These are phyloP conservation scores for Heterobasidion occidentale DNA, from an alignment of 1,284 basidiomycete genomes.

Conservation along the genomic window DNA sequence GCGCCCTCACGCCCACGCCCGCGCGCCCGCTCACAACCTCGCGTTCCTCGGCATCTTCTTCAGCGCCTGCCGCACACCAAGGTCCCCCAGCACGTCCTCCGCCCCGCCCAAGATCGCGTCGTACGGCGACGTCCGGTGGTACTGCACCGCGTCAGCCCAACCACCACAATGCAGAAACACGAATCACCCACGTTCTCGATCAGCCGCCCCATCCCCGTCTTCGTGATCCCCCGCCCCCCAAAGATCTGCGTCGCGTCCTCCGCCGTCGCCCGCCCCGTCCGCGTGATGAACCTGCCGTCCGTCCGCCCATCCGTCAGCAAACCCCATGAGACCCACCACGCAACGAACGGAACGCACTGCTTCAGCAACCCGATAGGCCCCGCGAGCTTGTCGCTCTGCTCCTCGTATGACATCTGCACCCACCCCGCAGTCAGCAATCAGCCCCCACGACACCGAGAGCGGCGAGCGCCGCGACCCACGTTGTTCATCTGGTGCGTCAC, in stretches of 20 bases:
- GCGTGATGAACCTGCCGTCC: constrained; percentile 50
- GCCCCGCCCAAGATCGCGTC: constrained; percentile 45
- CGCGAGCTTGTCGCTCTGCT: constrained; percentile 72
- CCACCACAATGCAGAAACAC: background rate
- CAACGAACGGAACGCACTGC: constrained; percentile 36
- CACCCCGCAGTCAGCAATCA: background rate
- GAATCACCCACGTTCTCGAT: constrained; percentile 41
- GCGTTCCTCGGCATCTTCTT: constrained; percentile 50
- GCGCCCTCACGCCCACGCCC: no score
- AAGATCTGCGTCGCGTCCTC: constrained; percentile 54
- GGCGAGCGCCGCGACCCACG: constrained; percentile 32
- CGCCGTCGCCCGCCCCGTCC: constrained; percentile 63
- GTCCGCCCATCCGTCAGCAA: constrained; percentile 1
- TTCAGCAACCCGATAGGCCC: constrained; percentile 60
- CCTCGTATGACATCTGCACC: constrained; percentile 65
- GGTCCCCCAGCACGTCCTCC: constrained; percentile 48
- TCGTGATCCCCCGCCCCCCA: constrained; percentile 43
- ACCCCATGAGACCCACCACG: background rate
- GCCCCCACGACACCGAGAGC: background rate
- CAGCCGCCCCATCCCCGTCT: constrained; percentile 46
- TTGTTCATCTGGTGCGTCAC: constrained; percentile 93
- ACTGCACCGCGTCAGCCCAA: constrained; percentile 22
- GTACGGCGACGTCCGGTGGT: constrained; percentile 48
- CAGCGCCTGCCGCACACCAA: constrained; percentile 58
- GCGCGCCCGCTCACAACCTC: constrained; percentile 20